Evolutionary conservation across 2,329 filamentous ascomycete species (phyloP).

Genomic region (Rhynchosporium agropyri): DNA sequence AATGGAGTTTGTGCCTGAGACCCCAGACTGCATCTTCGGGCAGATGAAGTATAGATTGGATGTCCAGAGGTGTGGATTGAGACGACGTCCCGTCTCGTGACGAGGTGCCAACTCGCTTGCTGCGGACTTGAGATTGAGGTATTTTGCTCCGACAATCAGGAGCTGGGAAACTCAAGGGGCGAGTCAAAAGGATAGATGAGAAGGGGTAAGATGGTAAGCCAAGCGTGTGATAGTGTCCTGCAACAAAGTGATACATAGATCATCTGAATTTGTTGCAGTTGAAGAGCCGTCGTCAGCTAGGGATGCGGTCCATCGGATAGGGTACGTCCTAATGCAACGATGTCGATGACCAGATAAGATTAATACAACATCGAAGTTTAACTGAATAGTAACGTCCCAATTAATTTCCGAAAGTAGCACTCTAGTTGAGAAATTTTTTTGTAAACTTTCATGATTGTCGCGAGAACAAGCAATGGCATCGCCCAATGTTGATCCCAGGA

Average conservation of each 20-base stretch:
- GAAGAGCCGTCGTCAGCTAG: neutral
- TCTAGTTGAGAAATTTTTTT: no score
- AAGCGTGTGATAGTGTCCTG: neutral
- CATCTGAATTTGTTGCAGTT: neutral
- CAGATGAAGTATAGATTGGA: slow-evolving; percentile 31
- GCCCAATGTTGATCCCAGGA: no score
- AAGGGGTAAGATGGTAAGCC: neutral
- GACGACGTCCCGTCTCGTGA: slow-evolving; percentile 13
- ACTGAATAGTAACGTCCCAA: no score
- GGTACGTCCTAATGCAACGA: neutral
- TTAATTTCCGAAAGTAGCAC: no score
- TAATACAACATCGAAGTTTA: neutral
- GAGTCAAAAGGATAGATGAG: neutral
- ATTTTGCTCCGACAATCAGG: neutral
- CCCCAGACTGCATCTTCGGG: slow-evolving; percentile 34
- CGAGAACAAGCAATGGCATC: no score
- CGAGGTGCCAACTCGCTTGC: slow-evolving; percentile 26
- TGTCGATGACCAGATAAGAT: slow-evolving; percentile 4
- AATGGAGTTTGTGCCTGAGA: slow-evolving; percentile 32
- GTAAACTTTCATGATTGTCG: no score
- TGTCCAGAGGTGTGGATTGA: slow-evolving; percentile 7
- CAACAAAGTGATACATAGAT: neutral
- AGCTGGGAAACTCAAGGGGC: neutral
- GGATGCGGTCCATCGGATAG: neutral
- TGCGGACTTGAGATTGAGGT: neutral